Percentiles rank a stretch among this genome's conserved stretches.
phyloP scores from a whole-genome alignment of 2,329 filamentous ascomycete species.

The Penicillium sp. region DNA sequence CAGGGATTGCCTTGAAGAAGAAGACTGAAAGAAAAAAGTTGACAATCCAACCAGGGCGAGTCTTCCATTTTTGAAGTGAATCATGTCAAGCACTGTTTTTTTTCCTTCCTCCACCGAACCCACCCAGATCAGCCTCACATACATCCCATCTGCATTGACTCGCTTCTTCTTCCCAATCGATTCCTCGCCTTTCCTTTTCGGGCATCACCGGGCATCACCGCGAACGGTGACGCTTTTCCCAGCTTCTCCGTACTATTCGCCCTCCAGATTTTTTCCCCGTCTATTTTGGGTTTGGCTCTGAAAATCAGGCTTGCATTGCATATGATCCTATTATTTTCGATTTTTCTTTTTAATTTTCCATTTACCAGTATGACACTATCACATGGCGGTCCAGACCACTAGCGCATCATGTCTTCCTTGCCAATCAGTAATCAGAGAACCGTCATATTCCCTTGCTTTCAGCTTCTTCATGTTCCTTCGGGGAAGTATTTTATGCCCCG shows the following conservation, averaged over 20 bases:
- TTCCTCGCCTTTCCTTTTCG: background rate
- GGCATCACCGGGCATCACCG: background rate
- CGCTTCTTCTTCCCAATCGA: background rate
- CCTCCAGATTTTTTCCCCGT: background rate
- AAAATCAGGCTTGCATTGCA: constrained; percentile 3
- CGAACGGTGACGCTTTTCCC: background rate
- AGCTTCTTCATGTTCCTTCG: constrained; percentile 4
- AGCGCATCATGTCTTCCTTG: constrained; percentile 2
- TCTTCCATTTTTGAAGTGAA: constrained; percentile 5
- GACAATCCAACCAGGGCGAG: constrained; percentile 17
- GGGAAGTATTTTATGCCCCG: background rate
- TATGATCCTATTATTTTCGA: background rate
- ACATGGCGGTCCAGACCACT: constrained; percentile 6
- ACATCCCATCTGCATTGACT: background rate
- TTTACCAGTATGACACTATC: constrained; percentile 17
- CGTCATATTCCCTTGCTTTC: constrained; percentile 12
- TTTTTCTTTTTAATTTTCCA: too few species aligned
- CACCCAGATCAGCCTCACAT: constrained; percentile 2
- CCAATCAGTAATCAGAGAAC: constrained; percentile 14
- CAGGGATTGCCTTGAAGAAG: background rate
- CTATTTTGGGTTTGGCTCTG: background rate
- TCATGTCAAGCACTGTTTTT: background rate
- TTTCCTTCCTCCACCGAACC: background rate
- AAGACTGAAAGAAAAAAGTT: constrained; percentile 10
- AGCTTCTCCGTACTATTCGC: background rate